phyloP scores from a whole-genome alignment of 805 yeast species.

The Candida multigemmis region DNA sequence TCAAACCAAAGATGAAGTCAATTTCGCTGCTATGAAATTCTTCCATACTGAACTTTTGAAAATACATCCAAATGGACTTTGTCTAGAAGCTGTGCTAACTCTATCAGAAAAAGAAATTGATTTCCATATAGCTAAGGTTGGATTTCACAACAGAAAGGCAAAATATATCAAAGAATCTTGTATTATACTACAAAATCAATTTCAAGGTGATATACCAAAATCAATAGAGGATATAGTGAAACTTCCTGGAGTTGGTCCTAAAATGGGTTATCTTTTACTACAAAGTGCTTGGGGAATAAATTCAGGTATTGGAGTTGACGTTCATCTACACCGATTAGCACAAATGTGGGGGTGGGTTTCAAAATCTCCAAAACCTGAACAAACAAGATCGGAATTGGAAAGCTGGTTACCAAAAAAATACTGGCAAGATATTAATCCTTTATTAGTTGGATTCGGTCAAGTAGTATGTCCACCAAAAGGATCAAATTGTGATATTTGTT shows the following conservation, averaged over 20 bases:
- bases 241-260: conserved; percentile 92
- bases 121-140: conserved; percentile 64
- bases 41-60: too few relatives aligned
- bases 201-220: conserved; percentile 64
- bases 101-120: conserved; percentile 54
- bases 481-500: conserved; percentile 63
- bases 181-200: conserved; percentile 38
- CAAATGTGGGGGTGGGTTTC: conserved; percentile 76
- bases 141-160: conserved; percentile 81
- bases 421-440: conserved; percentile 83
- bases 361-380: conserved; percentile 57
- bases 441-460: conserved; percentile 91
- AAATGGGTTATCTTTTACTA: conserved; percentile 78
- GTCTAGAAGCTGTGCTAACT: conserved; percentile 42
- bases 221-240: conserved; percentile 54
- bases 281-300: conserved; percentile 77
- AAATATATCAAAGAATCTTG: conserved; percentile 56
- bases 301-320: conserved; percentile 90
- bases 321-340: conserved; percentile 76
- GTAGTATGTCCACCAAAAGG: conserved; percentile 70
- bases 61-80: conserved; percentile 47
- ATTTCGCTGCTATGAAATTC: conserved; percentile 58
- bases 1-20: conserved; percentile 87
- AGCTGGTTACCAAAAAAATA: conserved; percentile 62
- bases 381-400: conserved; percentile 59